A percentile compares a stretch with the other conserved stretches of the same genome.
Evolutionary conservation across 371 early-diverging fungal genomes (phyloP).

Genomic region (Blastocladiella emersonii): DNA sequence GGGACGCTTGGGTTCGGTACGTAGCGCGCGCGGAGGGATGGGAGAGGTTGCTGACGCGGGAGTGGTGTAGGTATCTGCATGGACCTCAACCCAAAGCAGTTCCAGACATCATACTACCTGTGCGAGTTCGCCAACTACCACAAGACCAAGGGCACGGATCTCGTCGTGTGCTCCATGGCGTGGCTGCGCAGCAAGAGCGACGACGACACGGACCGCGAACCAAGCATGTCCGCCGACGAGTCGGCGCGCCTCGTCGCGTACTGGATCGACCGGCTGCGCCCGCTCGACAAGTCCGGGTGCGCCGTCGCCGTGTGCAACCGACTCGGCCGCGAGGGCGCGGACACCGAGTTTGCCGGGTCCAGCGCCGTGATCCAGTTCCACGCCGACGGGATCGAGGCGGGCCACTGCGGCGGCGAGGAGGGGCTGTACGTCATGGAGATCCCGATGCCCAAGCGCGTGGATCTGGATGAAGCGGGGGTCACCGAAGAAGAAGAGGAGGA

Average conservation of each 20-base stretch:
- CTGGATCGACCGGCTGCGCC: not conserved
- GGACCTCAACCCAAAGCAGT: conserved; percentile 33
- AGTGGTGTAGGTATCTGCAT: conserved; percentile 33
- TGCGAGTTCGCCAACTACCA: conserved; percentile 28
- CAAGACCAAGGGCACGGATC: not conserved
- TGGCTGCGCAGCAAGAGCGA: conserved; percentile 15
- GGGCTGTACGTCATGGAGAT: not conserved
- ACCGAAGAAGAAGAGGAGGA: too few species aligned
- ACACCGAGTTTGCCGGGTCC: not conserved
- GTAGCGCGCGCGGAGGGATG: too few species aligned
- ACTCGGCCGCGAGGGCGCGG: not conserved
- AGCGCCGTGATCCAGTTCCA: not conserved
- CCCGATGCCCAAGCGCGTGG: not conserved
- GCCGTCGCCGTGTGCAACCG: not conserved
- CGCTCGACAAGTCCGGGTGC: not conserved
- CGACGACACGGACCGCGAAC: too few species aligned
- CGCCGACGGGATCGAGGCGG: not conserved
- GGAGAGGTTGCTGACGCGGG: too few species aligned
- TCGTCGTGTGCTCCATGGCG: conserved; percentile 21
- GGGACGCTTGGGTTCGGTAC: not conserved
- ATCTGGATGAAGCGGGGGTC: too few species aligned
- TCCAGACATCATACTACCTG: conserved; percentile 22
- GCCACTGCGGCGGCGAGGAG: not conserved
- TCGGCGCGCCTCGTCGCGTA: not conserved
- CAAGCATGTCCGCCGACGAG: too few species aligned